A percentile compares a stretch with the other conserved stretches of the same genome.
Conservation (phyloP, 768 basidiomycete species). For the Pisolithus orientalis region DNA sequence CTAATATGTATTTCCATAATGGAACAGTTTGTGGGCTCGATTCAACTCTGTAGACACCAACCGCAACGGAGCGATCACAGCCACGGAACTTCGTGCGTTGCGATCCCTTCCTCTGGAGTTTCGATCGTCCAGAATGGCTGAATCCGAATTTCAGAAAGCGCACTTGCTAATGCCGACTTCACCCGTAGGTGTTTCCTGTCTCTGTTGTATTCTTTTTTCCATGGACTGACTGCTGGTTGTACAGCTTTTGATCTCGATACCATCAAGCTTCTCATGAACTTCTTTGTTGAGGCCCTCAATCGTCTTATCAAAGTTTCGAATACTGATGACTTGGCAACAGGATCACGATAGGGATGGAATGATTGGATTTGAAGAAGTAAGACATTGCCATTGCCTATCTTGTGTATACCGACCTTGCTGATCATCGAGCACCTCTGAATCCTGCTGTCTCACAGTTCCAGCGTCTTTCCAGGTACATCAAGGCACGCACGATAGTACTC, state of each 20-base stretch:
- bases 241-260: slow-evolving; percentile 82
- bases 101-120: neutral
- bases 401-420: neutral
- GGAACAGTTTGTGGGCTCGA: slow-evolving; percentile 62
- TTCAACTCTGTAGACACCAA: slow-evolving; percentile 66
- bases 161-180: slow-evolving; percentile 64
- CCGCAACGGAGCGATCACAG: slow-evolving; percentile 60
- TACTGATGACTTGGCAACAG: slow-evolving; percentile 18
- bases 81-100: slow-evolving; percentile 59
- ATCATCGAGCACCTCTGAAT: slow-evolving; percentile 4
- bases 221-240: neutral
- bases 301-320: neutral
- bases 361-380: slow-evolving; percentile 72
- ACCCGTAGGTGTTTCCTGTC: slow-evolving; percentile 45
- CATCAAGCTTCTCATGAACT: slow-evolving; percentile 73
- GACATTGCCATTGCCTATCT: neutral
- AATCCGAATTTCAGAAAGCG: slow-evolving; percentile 31
- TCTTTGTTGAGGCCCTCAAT: slow-evolving; percentile 51
- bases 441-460: slow-evolving; percentile 39
- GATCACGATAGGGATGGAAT: slow-evolving; percentile 74
- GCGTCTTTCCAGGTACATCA: slow-evolving; percentile 80
- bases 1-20: too few species aligned
- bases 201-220: neutral
- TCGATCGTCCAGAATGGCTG: neutral
- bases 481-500: slow-evolving; percentile 27